phyloP scores from a whole-genome alignment of 495 filamentous ascomycete species.

The Aspergillus indologenus region DNA sequence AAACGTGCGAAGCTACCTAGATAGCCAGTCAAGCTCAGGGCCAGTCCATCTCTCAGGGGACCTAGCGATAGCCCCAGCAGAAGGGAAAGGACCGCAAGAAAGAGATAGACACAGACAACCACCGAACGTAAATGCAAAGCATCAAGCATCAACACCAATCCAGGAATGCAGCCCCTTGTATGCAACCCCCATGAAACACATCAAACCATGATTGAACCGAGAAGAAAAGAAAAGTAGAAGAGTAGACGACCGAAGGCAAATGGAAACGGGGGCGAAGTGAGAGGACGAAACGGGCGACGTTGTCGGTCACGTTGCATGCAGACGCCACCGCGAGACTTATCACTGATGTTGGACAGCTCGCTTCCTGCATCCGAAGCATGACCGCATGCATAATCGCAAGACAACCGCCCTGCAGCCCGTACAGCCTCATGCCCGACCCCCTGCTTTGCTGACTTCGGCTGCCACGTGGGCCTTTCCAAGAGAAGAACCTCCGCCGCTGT shows the following conservation, averaged over 20 bases:
- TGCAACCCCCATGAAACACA: slow-evolving; percentile 19
- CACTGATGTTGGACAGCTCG: too few relatives aligned
- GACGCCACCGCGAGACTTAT: not conserved
- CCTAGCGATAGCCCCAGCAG: slow-evolving; percentile 9
- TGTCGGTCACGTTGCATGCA: not conserved
- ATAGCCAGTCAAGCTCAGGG: not conserved
- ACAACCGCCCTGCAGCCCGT: too few relatives aligned
- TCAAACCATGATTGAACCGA: slow-evolving; percentile 9
- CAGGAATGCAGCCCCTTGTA: slow-evolving; percentile 18
- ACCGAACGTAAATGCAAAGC: slow-evolving; percentile 7
- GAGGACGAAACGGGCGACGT: not conserved
- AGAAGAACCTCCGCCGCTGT: not conserved
- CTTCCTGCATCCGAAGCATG: not conserved
- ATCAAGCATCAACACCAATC: slow-evolving; percentile 15
- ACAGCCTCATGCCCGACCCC: not conserved
- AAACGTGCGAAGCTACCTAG: not conserved
- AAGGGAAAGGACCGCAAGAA: slow-evolving; percentile 1
- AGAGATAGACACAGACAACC: slow-evolving; percentile 12
- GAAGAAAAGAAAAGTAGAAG: slow-evolving; percentile 9
- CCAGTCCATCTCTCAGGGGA: not conserved
- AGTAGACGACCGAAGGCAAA: slow-evolving; percentile 5
- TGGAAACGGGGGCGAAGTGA: too few relatives aligned
- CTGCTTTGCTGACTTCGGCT: not conserved
- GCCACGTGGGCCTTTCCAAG: not conserved
- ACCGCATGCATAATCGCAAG: not conserved